Percentiles rank a stretch among this genome's conserved stretches.
phyloP scores from a whole-genome alignment of 805 yeast genomes.

The Candida xiaguanensis region DNA sequence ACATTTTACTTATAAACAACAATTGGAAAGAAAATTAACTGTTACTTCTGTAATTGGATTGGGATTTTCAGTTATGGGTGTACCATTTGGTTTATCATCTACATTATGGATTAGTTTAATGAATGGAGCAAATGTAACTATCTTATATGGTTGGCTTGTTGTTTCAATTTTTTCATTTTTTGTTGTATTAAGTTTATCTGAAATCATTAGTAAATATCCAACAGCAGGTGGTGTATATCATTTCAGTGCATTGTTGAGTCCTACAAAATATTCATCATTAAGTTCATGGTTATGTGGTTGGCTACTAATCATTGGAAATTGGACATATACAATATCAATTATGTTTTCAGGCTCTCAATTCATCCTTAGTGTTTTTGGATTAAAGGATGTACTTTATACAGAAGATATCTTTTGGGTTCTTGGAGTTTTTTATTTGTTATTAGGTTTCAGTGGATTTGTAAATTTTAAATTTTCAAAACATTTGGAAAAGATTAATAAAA shows the following conservation, averaged over 20 bases:
- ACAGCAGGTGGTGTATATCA: constrained; percentile 76
- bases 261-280: constrained; percentile 50
- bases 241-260: constrained; percentile 68
- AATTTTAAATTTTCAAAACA: constrained; percentile 58
- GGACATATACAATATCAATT: constrained; percentile 73
- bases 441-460: constrained; percentile 57
- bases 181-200: constrained; percentile 71
- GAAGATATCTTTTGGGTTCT: constrained; percentile 56
- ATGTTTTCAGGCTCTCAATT: constrained; percentile 76
- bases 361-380: constrained; percentile 61
- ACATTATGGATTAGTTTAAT: constrained; percentile 67
- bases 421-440: constrained; percentile 51
- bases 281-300: constrained; percentile 80
- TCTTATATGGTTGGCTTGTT: constrained; percentile 69
- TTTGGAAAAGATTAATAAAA: constrained; percentile 60
- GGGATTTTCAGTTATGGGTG: constrained; percentile 80
- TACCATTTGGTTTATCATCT: constrained; percentile 73
- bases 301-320: constrained; percentile 68
- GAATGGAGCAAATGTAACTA: constrained; percentile 76
- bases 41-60: constrained; percentile 70
- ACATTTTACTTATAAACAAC: constrained; percentile 72
- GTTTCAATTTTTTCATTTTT: constrained; percentile 61
- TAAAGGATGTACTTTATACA: constrained; percentile 55
- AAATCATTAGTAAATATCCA: constrained; percentile 73
- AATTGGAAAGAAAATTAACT: constrained; percentile 62